Evolutionary conservation across 2,329 filamentous ascomycete genomes (phyloP), one percentile per base, ranked within the genome.

Genomic region (Aspergillus sp.): DNA sequence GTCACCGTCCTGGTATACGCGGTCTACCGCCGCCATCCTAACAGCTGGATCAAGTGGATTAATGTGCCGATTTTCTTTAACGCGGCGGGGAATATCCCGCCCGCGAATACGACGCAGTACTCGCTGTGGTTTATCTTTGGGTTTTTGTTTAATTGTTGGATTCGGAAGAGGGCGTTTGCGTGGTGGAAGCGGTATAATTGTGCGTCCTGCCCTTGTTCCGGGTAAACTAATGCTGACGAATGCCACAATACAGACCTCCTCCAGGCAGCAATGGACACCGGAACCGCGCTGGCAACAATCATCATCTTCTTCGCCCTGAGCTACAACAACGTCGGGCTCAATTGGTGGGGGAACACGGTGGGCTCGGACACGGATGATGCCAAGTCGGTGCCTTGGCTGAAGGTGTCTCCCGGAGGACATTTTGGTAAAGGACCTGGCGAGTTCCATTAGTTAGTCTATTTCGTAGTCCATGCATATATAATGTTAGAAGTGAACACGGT

Each of bases 331-430:
- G 52, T 61, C 27, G 56, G 42, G 8, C 52, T 65, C 42, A 59
- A 53, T 8, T 66, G 64, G 64, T 66, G 64, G 64, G 64, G 64
- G 1, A 66, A 66, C 28, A 63, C 48, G 0, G 65, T 67, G 1
- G 63, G 65, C 7, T 57, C 58, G 0, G 51, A 66, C 46, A 68
- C 64, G 0, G 57, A 61, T 35, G 65, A 68, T 55, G 33, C 60
- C 2, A 62, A 67, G 4, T 64, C 59, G 0, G 58, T 62, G 19
- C 65, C 65, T 4, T 65, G 57, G 52, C 45, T 64, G 48, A 62
- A 48, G 7, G 63, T 66, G 1, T 46, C 63, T 0, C 43, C 50
- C 1, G 60, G 60, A 2, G 51, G 53, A 2, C 54, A 61, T 42
- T 67, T 66, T 44, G 64, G 64, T 1, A 62, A 61, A 41, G 59